phyloP scores from a whole-genome alignment of 192 early-diverging fungal genomes.

The Rhizophagus prolifer region DNA sequence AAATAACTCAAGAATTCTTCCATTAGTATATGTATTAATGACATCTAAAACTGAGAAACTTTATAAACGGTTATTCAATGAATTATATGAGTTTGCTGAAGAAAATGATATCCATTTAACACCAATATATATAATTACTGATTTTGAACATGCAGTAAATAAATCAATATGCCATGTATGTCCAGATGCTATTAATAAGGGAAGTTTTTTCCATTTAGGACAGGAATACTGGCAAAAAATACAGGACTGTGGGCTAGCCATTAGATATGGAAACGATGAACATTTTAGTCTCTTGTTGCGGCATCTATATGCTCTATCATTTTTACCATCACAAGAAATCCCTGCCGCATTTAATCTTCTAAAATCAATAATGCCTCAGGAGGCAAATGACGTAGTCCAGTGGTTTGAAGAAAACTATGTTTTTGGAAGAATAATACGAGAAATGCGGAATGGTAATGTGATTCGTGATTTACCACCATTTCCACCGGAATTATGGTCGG shows the following conservation, averaged over 20 bases:
- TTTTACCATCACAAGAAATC: neutral
- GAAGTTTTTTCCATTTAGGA: neutral
- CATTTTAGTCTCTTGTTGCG: neutral
- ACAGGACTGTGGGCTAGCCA: neutral
- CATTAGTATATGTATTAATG: neutral
- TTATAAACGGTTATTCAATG: neutral
- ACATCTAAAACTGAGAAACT: neutral
- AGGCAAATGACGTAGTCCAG: neutral
- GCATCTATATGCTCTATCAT: neutral
- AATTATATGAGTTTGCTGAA: neutral
- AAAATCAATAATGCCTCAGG: neutral
- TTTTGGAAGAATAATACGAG: too few species aligned
- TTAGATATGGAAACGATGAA: neutral
- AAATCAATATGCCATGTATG: neutral
- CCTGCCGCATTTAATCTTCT: neutral
- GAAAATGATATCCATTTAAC: neutral
- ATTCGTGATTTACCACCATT: neutral
- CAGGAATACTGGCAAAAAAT: neutral
- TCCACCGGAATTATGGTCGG: neutral
- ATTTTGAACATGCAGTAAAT: constrained; percentile 20
- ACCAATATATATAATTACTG: neutral
- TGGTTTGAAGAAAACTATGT: constrained; percentile 19
- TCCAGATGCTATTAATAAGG: neutral
- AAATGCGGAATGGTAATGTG: neutral
- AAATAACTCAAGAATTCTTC: neutral